Conservation (phyloP, 2,329 filamentous ascomycete species). For the Rhynchosporium secalis region DNA sequence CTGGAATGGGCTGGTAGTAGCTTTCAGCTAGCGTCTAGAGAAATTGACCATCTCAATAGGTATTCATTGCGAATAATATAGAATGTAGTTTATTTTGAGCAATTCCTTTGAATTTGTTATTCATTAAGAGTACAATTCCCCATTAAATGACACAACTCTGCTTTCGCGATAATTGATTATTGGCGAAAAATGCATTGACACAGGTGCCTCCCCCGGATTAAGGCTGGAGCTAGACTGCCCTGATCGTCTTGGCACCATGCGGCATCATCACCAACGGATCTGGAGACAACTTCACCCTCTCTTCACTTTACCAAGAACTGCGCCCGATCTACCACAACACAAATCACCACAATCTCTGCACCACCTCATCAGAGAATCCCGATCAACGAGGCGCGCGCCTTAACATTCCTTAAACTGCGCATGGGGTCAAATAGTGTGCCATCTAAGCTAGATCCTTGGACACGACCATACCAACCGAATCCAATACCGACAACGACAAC, state of each 20-base stretch:
- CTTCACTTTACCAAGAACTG: slow-evolving; percentile 2
- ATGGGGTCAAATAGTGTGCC: slow-evolving; percentile 34
- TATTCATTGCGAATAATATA: too few relatives aligned
- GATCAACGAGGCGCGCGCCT: slow-evolving; percentile 19
- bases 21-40: too few relatives aligned
- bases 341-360: background rate
- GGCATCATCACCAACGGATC: background rate
- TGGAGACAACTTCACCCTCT: slow-evolving; percentile 6
- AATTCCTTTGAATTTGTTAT: too few relatives aligned
- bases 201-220: slow-evolving; percentile 23
- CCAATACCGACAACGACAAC: slow-evolving; percentile 13
- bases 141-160: too few relatives aligned
- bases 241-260: slow-evolving; percentile 3
- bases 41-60: too few relatives aligned
- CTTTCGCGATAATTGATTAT: too few relatives aligned
- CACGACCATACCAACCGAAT: slow-evolving; percentile 33
- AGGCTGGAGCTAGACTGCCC: slow-evolving; percentile 13
- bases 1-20: too few relatives aligned
- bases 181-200: background rate
- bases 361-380: background rate
- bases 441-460: slow-evolving; percentile 33
- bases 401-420: slow-evolving; percentile 23
- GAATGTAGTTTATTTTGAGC: too few relatives aligned
- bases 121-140: too few relatives aligned
- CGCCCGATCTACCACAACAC: background rate